Percentiles rank a stretch among this genome's conserved stretches.
These are phyloP conservation scores for Tetracladium maxilliforme DNA, from an alignment of 2,329 filamentous ascomycete species.

Conservation along the genomic window DNA sequence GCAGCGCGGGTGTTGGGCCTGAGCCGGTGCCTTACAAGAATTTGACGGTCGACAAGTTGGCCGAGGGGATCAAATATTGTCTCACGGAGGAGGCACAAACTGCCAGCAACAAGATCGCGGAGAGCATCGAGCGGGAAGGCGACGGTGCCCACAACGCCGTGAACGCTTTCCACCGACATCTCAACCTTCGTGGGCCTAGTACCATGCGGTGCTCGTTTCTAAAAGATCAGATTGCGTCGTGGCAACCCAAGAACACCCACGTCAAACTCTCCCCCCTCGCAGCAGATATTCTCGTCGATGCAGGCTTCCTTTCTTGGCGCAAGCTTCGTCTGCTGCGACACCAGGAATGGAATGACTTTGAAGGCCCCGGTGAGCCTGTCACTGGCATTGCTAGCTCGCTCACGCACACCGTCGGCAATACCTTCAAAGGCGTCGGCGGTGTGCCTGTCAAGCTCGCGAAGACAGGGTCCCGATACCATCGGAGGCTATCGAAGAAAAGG, in stretches of 20 bases:
- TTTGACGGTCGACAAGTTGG: slow-evolving; percentile 46
- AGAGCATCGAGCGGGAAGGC: slow-evolving; percentile 43
- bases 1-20: slow-evolving; percentile 47
- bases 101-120: slow-evolving; percentile 43
- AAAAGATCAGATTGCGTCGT: slow-evolving; percentile 46
- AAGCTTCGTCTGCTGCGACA: slow-evolving; percentile 49
- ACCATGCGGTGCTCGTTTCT: slow-evolving; percentile 54
- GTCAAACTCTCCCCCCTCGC: slow-evolving; percentile 48
- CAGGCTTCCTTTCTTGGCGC: slow-evolving; percentile 46
- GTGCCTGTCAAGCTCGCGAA: slow-evolving; percentile 48
- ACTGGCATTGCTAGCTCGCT: slow-evolving; percentile 50
- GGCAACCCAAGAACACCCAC: slow-evolving; percentile 46
- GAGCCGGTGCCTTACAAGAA: slow-evolving; percentile 54
- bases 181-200: slow-evolving; percentile 33
- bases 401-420: slow-evolving; percentile 38
- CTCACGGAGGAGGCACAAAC: slow-evolving; percentile 42
- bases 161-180: slow-evolving; percentile 45
- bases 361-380: slow-evolving; percentile 59
- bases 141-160: slow-evolving; percentile 60
- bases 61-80: slow-evolving; percentile 56
- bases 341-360: slow-evolving; percentile 64
- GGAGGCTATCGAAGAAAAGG: no score
- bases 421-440: slow-evolving; percentile 47
- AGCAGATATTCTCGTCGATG: slow-evolving; percentile 47
- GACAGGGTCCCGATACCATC: no score